These are phyloP conservation scores for Carex arenaria DNA, from an alignment of 202 grass and related monocot species.

Conservation along the genomic window DNA sequence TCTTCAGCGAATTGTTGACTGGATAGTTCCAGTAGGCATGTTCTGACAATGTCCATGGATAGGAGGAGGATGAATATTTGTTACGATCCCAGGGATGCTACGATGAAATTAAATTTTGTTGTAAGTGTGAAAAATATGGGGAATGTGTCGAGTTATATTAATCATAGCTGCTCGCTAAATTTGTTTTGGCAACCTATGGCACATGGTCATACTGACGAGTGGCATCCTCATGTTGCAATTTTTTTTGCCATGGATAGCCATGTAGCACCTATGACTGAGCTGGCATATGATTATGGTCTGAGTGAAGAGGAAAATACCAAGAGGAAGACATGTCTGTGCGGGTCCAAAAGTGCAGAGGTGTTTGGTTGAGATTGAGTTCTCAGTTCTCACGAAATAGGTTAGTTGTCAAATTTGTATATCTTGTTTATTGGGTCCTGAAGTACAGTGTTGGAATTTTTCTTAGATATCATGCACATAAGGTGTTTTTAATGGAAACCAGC, in stretches of 20 bases:
- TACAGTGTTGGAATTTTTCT: neutral
- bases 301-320: slow-evolving; percentile 10
- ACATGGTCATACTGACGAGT: slow-evolving; percentile 41
- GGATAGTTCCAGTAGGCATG: neutral
- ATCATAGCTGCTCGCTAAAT: slow-evolving; percentile 60
- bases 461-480: neutral
- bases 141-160: slow-evolving; percentile 44
- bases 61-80: slow-evolving; percentile 17
- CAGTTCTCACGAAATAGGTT: neutral
- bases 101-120: no score
- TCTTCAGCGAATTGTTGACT: neutral
- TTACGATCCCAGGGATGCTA: neutral
- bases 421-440: neutral
- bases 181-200: slow-evolving; percentile 65
- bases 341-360: slow-evolving; percentile 47
- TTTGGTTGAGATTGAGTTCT: slow-evolving; percentile 36
- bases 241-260: slow-evolving; percentile 66
- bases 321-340: slow-evolving; percentile 47
- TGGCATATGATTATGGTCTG: slow-evolving; percentile 61
- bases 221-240: slow-evolving; percentile 44
- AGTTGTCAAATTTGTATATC: neutral
- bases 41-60: neutral
- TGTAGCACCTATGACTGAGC: slow-evolving; percentile 58
- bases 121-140: no score
- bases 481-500: neutral